phyloP scores from a whole-genome alignment of 192 early-diverging fungal species.

The Linnemannia zychae region DNA sequence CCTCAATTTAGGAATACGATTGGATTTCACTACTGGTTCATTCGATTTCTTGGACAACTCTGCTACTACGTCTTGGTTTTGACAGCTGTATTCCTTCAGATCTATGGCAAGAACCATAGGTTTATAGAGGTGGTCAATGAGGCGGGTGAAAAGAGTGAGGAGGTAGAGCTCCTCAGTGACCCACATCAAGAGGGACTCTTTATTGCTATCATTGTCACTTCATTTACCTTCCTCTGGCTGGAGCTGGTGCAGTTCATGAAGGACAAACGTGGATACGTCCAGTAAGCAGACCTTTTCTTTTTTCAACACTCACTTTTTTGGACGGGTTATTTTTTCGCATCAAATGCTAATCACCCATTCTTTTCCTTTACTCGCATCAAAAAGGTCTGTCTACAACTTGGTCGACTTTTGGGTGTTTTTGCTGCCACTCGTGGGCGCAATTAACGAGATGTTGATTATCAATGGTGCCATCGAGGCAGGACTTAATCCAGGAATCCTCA shows the following conservation, averaged over 20 bases:
- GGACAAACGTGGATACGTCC: background rate
- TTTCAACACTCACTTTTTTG: no score
- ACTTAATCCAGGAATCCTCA: background rate
- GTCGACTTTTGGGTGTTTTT: no score
- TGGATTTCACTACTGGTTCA: background rate
- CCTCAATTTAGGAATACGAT: constrained; percentile 15
- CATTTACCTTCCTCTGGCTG: background rate
- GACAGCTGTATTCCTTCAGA: background rate
- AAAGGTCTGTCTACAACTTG: background rate
- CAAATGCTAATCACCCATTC: no score
- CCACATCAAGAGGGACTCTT: background rate
- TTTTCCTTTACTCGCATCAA: no score
- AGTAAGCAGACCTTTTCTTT: no score
- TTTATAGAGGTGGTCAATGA: no score
- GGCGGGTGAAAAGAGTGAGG: no score
- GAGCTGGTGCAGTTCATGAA: constrained; percentile 1
- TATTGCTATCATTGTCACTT: background rate
- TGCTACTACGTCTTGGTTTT: constrained; percentile 9
- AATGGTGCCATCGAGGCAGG: no score
- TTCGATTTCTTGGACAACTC: background rate
- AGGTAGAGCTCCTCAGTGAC: background rate
- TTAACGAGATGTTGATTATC: no score
- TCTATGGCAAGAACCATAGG: background rate
- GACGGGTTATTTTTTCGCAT: no score
- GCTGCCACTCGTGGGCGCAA: no score